These are phyloP conservation scores for Maudiozyma barnettii DNA, from an alignment of 805 yeast species.

Conservation along the genomic window DNA sequence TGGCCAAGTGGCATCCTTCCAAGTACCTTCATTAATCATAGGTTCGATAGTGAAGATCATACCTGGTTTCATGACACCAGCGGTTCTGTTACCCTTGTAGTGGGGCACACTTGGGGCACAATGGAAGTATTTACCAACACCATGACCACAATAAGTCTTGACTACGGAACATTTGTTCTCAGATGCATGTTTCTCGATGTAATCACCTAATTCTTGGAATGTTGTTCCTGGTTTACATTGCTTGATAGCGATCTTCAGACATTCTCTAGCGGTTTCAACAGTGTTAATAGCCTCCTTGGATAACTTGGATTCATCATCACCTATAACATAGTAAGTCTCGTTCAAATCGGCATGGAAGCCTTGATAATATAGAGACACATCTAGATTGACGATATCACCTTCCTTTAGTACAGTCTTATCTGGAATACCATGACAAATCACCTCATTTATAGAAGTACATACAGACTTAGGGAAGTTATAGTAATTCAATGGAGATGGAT, in stretches of 20 bases:
- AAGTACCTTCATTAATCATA: slow-evolving; percentile 82
- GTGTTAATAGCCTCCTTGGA: slow-evolving; percentile 69
- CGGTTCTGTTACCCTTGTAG: slow-evolving; percentile 84
- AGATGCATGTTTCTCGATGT: slow-evolving; percentile 79
- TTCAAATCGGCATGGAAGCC: slow-evolving; percentile 93
- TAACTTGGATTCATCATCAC: slow-evolving; percentile 63
- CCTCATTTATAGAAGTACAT: slow-evolving; percentile 91
- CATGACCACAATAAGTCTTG: slow-evolving; percentile 89
- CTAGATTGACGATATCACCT: slow-evolving; percentile 91
- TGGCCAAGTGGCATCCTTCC: slow-evolving; percentile 84
- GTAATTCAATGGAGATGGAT: slow-evolving; percentile 93
- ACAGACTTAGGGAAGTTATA: slow-evolving; percentile 86
- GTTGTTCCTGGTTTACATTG: slow-evolving; percentile 86
- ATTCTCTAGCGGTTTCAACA: slow-evolving; percentile 86
- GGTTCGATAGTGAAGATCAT: slow-evolving; percentile 97
- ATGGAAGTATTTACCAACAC: slow-evolving; percentile 79
- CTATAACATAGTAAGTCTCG: slow-evolving; percentile 95
- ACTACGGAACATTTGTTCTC: slow-evolving; percentile 78
- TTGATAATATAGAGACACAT: slow-evolving; percentile 72
- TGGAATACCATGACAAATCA: slow-evolving; percentile 95
- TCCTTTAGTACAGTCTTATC: slow-evolving; percentile 79
- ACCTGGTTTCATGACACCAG: slow-evolving; percentile 92
- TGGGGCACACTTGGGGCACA: slow-evolving; percentile 90
- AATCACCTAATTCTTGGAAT: slow-evolving; percentile 76
- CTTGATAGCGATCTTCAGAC: slow-evolving; percentile 73